phyloP scores from a whole-genome alignment of 2,329 filamentous ascomycete genomes.

The Clonostachys rhizophaga region DNA sequence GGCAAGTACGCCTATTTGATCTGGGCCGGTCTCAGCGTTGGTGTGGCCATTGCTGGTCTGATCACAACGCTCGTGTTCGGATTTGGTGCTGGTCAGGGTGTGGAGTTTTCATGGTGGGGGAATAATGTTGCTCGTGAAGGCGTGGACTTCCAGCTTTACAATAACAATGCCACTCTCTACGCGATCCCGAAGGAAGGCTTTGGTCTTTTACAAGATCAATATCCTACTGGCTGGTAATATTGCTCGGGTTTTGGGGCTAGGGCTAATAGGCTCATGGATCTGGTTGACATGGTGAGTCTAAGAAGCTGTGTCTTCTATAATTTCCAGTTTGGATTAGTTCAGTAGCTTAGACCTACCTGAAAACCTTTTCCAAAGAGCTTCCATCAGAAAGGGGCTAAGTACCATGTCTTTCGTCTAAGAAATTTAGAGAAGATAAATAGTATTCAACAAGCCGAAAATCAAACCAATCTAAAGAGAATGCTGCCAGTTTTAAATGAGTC shows the following conservation, averaged over 20 bases:
- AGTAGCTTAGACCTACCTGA: no score
- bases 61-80: conserved; percentile 9
- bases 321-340: no score
- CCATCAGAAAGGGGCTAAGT: no score
- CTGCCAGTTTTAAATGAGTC: no score
- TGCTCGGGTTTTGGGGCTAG: neutral
- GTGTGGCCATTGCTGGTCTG: conserved; percentile 6
- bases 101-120: conserved; percentile 4
- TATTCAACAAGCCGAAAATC: no score
- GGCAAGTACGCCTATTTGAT: conserved; percentile 19
- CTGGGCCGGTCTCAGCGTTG: conserved; percentile 13
- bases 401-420: no score
- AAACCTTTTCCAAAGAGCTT: no score
- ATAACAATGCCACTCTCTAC: conserved; percentile 7
- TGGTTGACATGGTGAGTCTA: no score
- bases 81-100: conserved; percentile 9
- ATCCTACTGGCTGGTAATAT: conserved; percentile 5
- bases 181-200: conserved; percentile 6
- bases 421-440: no score
- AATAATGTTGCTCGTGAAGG: conserved; percentile 6
- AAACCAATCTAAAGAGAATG: no score
- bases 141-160: conserved; percentile 10
- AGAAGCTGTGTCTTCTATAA: no score
- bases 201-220: conserved; percentile 6
- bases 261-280: no score